Percentiles rank a stretch among this genome's conserved stretches.
Conservation (phyloP, 176 grass and related monocot genomes). For the Cenchrus americanus region DNA sequence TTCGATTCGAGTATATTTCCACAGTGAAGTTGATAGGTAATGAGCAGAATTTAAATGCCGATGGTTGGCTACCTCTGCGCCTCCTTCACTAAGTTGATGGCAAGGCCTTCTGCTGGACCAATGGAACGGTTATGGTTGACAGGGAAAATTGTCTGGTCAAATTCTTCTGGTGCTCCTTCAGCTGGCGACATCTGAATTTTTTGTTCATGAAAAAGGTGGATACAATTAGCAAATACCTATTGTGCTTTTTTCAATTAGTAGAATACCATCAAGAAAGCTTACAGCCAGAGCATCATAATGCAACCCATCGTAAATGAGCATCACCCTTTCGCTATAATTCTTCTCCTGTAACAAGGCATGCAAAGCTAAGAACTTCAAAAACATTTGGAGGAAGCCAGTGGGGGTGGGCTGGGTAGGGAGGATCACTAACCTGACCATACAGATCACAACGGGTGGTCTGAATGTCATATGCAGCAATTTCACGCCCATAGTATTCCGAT, state of each 20-base stretch:
- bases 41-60: neutral
- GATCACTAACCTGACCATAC: slow-evolving; percentile 81
- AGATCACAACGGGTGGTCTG: slow-evolving; percentile 90
- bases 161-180: slow-evolving; percentile 93
- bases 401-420: neutral
- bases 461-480: slow-evolving; percentile 97
- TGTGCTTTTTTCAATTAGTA: slow-evolving; percentile 23
- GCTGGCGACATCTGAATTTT: slow-evolving; percentile 76
- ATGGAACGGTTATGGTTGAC: slow-evolving; percentile 65
- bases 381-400: neutral
- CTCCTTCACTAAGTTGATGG: slow-evolving; percentile 83
- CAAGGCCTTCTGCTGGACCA: slow-evolving; percentile 73
- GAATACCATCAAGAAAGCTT: slow-evolving; percentile 48
- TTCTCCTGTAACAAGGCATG: slow-evolving; percentile 64
- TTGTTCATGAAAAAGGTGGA: slow-evolving; percentile 9
- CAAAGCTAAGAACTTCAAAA: slow-evolving; percentile 21
- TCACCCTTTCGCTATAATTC: slow-evolving; percentile 76
- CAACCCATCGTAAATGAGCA: slow-evolving; percentile 96
- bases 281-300: slow-evolving; percentile 98
- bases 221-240: slow-evolving; percentile 3
- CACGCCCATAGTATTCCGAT: slow-evolving; percentile 83
- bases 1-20: neutral
- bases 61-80: slow-evolving; percentile 60
- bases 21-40: neutral
- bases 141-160: slow-evolving; percentile 91